Evolutionary conservation across 2,329 filamentous ascomycete species (phyloP).

Genomic region (Ascosphaera aggregata): DNA sequence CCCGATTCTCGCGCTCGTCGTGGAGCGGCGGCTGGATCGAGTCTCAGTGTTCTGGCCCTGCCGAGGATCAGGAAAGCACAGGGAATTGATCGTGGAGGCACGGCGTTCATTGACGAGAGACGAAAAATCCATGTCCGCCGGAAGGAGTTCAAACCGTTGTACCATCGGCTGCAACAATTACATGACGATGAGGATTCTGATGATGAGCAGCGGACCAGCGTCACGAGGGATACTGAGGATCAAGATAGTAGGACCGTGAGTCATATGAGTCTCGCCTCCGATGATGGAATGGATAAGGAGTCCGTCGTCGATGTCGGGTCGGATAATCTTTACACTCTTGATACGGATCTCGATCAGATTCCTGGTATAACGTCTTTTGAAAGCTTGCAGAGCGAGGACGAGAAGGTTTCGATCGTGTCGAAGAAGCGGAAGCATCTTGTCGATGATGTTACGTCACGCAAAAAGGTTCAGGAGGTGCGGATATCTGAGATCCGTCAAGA

Average conservation of each 20-base stretch:
- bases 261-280: slow-evolving; percentile 33
- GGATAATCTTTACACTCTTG: background rate
- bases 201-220: slow-evolving; percentile 47
- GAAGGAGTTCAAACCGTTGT: slow-evolving; percentile 53
- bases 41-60: slow-evolving; percentile 37
- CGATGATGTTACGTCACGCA: slow-evolving; percentile 29
- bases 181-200: slow-evolving; percentile 70
- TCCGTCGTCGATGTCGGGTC: background rate
- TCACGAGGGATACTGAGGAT: slow-evolving; percentile 60
- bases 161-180: slow-evolving; percentile 52
- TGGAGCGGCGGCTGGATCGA: slow-evolving; percentile 13
- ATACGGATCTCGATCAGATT: background rate
- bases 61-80: slow-evolving; percentile 51
- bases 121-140: slow-evolving; percentile 29
- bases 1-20: slow-evolving; percentile 28
- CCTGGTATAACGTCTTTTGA: background rate
- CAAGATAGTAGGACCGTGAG: slow-evolving; percentile 62
- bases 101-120: slow-evolving; percentile 44
- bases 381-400: background rate
- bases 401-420: background rate
- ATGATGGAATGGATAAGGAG: slow-evolving; percentile 25
- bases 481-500: slow-evolving; percentile 46
- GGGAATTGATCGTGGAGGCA: slow-evolving; percentile 24
- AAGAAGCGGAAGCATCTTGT: slow-evolving; percentile 11
- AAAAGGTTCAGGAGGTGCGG: slow-evolving; percentile 51